Evolutionary conservation across 1,139 yeast genomes (phyloP).

Genomic region (Petasospora rhodanensis): DNA sequence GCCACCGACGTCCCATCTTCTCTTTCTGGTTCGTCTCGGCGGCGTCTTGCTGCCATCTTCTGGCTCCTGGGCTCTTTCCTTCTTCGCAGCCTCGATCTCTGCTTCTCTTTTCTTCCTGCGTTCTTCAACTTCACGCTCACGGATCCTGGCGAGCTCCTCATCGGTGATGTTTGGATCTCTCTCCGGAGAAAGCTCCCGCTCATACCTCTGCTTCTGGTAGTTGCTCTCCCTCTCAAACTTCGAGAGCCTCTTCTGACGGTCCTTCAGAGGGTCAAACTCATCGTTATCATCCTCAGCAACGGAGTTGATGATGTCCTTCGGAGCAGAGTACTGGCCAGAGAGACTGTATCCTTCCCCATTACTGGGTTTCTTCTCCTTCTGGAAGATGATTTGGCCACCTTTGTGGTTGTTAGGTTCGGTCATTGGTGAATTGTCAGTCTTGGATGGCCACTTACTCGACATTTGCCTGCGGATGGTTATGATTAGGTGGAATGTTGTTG

Average conservation of each 20-base stretch:
- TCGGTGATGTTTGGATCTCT: constrained; percentile 24
- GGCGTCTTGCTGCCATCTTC: constrained; percentile 26
- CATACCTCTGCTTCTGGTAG: constrained; percentile 39
- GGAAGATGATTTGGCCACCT: constrained; percentile 12
- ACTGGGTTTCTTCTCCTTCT: constrained; percentile 6
- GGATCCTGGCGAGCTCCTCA: constrained; percentile 18
- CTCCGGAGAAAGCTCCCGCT: constrained; percentile 30
- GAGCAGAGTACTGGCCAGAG: constrained; percentile 32
- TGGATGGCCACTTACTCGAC: constrained; percentile 2
- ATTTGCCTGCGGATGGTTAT: no score
- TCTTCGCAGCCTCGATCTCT: background rate
- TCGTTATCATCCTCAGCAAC: constrained; percentile 28
- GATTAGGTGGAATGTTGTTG: no score
- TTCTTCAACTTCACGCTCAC: constrained; percentile 27
- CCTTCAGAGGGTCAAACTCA: constrained; percentile 34
- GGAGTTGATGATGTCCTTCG: constrained; percentile 26
- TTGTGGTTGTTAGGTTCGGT: constrained; percentile 3
- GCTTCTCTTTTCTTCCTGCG: constrained; percentile 2
- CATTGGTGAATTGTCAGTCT: background rate
- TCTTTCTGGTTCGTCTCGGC: constrained; percentile 25
- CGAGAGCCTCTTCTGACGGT: constrained; percentile 29
- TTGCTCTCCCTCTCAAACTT: constrained; percentile 35
- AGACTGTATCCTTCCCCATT: constrained; percentile 3
- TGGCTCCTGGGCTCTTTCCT: constrained; percentile 3
- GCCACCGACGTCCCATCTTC: constrained; percentile 32